These are phyloP conservation scores for Beauveria sp. DNA, from an alignment of 2,329 filamentous ascomycete genomes.

Conservation along the genomic window DNA sequence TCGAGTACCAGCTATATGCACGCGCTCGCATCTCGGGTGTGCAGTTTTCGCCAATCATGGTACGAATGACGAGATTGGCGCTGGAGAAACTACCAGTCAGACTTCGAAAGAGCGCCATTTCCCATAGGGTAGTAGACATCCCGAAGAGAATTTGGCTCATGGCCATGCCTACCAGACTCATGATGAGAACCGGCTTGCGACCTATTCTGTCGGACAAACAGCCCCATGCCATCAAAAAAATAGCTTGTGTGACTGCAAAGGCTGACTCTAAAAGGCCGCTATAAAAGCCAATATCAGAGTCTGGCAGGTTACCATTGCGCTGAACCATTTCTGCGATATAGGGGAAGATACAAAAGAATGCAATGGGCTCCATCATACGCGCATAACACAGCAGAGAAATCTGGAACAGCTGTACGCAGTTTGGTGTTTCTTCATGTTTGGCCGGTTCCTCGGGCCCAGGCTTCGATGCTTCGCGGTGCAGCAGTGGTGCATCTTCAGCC, in stretches of 20 bases:
- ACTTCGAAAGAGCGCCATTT: slow-evolving; percentile 68
- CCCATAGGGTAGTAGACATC: slow-evolving; percentile 53
- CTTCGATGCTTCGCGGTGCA: neutral
- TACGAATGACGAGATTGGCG: slow-evolving; percentile 64
- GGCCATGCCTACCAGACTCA: slow-evolving; percentile 56
- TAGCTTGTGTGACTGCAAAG: slow-evolving; percentile 68
- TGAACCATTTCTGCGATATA: slow-evolving; percentile 73
- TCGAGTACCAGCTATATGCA: neutral
- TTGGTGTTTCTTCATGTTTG: neutral
- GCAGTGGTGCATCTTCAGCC: neutral
- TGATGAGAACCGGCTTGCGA: slow-evolving; percentile 63
- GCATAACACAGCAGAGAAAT: slow-evolving; percentile 66
- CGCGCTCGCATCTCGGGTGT: neutral
- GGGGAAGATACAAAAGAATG: slow-evolving; percentile 75
- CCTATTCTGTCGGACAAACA: slow-evolving; percentile 54
- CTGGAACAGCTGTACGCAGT: slow-evolving; percentile 24
- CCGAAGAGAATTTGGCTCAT: slow-evolving; percentile 60
- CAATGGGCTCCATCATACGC: slow-evolving; percentile 65
- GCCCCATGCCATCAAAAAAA: slow-evolving; percentile 72
- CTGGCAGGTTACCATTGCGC: slow-evolving; percentile 51
- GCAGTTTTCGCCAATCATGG: slow-evolving; percentile 50
- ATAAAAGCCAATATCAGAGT: slow-evolving; percentile 69
- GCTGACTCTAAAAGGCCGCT: slow-evolving; percentile 65
- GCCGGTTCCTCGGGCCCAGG: neutral
- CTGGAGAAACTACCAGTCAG: slow-evolving; percentile 67